Base-by-base conservation (phyloP, 2,329 filamentous ascomycete species). In the Cercospora canescens region DNA sequence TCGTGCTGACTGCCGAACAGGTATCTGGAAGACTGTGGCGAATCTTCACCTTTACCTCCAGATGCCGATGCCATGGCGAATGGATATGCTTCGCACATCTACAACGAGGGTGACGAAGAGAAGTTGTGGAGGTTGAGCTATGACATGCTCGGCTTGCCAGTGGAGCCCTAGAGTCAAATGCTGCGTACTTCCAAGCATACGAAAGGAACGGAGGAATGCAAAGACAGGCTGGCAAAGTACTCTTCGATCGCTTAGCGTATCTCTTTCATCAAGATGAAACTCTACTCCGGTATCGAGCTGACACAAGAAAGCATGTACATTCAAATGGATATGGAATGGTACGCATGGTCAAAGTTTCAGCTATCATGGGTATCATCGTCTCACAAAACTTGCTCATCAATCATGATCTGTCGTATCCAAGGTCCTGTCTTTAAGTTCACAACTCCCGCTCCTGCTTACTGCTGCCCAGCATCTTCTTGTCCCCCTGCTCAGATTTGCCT, bases 51-150 rank as follows among this genome's bases (percentile, higher is more conserved):
- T 21, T 65, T 75, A 67, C 71, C 74, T 28, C 69, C 69, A 1
- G 71, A 72, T 34, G 67, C 63, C 3, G 41, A 41, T 26, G 28
- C 57, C 9, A 67, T 59, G 24, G 74, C 65, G 1, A 57, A 70
- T 26, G 79, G 77, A 7, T 79, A 80, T 71, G 75, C 71, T 11
- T 34, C 62, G 8, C 72, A 76, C 68, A 76, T 78, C 11, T 83
- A 79, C 70, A 76, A 83, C 66, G 69, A 74, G 45, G 76, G 79
- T 50, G 75, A 71, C 4, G 81, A 82, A 71, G 74, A 75, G 61
- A 78, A 70, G 66, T 69, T 85, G 32, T 85, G 83, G 82, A 75
- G 77, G 62, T 64, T 80, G 59, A 81, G 78, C 32, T 72, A 70
- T 59, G 67, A 71, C 60, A 69, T 70, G 52, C 75, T 76, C 12